Percentiles rank a stretch among this genome's conserved stretches.
Conservation (phyloP, 2,329 filamentous ascomycete species). For the Phaeosphaeriaceae sp. region DNA sequence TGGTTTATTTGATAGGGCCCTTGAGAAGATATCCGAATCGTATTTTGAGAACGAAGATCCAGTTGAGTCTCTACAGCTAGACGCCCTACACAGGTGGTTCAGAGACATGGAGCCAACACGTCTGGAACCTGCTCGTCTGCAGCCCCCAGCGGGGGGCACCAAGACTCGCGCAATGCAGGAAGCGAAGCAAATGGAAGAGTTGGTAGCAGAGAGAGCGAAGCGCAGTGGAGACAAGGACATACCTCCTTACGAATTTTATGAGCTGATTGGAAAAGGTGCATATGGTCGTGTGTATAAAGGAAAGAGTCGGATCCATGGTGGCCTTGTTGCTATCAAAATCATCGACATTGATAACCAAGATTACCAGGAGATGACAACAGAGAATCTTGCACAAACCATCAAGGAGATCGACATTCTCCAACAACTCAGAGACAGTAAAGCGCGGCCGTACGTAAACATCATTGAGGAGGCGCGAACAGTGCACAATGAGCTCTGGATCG, state of each 20-base stretch:
- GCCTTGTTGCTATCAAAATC: conserved; percentile 78
- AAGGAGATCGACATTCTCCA: conserved; percentile 72
- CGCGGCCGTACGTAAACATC: conserved; percentile 82
- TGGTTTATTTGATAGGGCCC: conserved; percentile 22
- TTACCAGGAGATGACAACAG: conserved; percentile 50
- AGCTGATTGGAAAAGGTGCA: conserved; percentile 76
- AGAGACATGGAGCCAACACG: conserved; percentile 39
- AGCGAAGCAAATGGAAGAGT: conserved; percentile 71
- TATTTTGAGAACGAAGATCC: conserved; percentile 13
- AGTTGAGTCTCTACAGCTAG: conserved; percentile 3
- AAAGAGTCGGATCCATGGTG: conserved; percentile 49
- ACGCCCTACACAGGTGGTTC: conserved; percentile 8
- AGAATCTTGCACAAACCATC: conserved; percentile 59
- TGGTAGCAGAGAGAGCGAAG: conserved; percentile 67
- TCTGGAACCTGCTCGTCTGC: conserved; percentile 25
- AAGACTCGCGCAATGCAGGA: conserved; percentile 70
- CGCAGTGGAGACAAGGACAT: conserved; percentile 63
- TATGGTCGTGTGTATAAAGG: conserved; percentile 78
- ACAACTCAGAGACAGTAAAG: conserved; percentile 74
- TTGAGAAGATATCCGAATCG: conserved; percentile 36
- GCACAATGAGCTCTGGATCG: conserved; percentile 83
- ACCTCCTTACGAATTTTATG: conserved; percentile 71
- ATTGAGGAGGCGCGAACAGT: conserved; percentile 81
- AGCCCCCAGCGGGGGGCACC: conserved; percentile 45
- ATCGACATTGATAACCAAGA: conserved; percentile 84